A percentile compares a stretch with the other conserved stretches of the same genome.
Evolutionary conservation across 2,329 filamentous ascomycete genomes (phyloP).

Genomic region (Arachnomyces sp.): DNA sequence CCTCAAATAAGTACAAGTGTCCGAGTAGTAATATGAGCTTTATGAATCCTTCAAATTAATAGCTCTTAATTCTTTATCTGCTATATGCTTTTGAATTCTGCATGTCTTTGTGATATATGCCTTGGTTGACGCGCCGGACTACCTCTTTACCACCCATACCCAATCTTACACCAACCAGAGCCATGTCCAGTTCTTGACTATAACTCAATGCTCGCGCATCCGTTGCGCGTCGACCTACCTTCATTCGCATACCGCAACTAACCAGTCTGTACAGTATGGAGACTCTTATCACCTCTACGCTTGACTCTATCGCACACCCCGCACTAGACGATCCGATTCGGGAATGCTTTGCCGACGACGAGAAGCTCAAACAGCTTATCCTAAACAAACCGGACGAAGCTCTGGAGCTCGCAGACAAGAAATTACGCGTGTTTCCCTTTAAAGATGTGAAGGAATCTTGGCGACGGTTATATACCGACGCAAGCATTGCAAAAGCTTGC

Average conservation of each 20-base stretch:
- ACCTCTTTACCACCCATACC: too few relatives aligned
- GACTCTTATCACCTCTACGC: slow-evolving; percentile 15
- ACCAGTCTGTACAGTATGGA: slow-evolving; percentile 20
- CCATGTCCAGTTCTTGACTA: neutral
- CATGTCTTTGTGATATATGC: too few relatives aligned
- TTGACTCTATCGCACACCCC: slow-evolving; percentile 23
- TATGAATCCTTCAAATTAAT: too few relatives aligned
- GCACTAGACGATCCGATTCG: slow-evolving; percentile 27
- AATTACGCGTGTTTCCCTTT: slow-evolving; percentile 49
- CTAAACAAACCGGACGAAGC: slow-evolving; percentile 32
- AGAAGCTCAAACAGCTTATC: slow-evolving; percentile 17
- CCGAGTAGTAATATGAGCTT: too few relatives aligned
- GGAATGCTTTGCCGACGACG: slow-evolving; percentile 24
- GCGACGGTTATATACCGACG: slow-evolving; percentile 51
- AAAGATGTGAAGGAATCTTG: slow-evolving; percentile 48
- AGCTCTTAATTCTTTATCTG: too few relatives aligned
- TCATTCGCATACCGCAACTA: neutral
- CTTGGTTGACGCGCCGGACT: too few relatives aligned
- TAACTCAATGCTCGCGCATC: neutral
- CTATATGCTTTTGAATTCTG: too few relatives aligned
- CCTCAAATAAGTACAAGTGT: too few relatives aligned
- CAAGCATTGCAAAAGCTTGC: slow-evolving; percentile 42
- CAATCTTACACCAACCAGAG: too few relatives aligned
- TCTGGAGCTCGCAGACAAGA: slow-evolving; percentile 42
- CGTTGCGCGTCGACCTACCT: neutral